Base-by-base conservation (phyloP, 345 rosid genomes). In the Barbarea vulgaris region DNA sequence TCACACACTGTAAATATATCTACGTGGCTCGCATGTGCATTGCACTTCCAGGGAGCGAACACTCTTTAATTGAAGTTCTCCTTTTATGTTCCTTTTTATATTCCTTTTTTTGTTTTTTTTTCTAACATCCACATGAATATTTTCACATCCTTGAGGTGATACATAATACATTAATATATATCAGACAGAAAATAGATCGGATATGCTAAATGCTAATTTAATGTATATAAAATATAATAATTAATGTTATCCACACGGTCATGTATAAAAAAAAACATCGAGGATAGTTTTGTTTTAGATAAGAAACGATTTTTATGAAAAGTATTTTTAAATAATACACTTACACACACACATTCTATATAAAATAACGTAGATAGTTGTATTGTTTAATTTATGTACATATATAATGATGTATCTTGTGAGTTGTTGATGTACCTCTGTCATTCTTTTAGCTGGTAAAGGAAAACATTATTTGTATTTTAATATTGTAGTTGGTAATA, bases 11-110 rank as follows among this genome's bases (percentile, higher is more conserved):
- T 77, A 70, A 64, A 28, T 55, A 64, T 70, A 57, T 56, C 24
- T 77, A 56, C 71, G 76, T 71, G 76, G 76, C 55, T 77, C 62
- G 61, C 80, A 77, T 77, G 80, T 77, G 80, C 76, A 63, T 19
- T 70, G 72, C 59, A 77, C 71, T 70, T 70, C 18, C 44, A 69
- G 30, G 8, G 37, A 68, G 64, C 39, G 37, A 52, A 42, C 70
- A 63, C 70, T 69, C 51, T 17, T n/a, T 54, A 24, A 62, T 22
- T 76, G 9, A 50, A 51, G 2, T 60, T 25, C 56, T 44, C 19
- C 57, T 46, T 37, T 37, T 60, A 3, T 36, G 17, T 4, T 33
- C 18, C 69, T 27, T 73, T 31, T 46, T 33, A 9, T 30, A 25
- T 54, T 54, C 25, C 1, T 48, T 7, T 24, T 7, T 44, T 27